Base-by-base conservation (phyloP, 352 stramenopile species). In the Globisporangium emineosum region DNA sequence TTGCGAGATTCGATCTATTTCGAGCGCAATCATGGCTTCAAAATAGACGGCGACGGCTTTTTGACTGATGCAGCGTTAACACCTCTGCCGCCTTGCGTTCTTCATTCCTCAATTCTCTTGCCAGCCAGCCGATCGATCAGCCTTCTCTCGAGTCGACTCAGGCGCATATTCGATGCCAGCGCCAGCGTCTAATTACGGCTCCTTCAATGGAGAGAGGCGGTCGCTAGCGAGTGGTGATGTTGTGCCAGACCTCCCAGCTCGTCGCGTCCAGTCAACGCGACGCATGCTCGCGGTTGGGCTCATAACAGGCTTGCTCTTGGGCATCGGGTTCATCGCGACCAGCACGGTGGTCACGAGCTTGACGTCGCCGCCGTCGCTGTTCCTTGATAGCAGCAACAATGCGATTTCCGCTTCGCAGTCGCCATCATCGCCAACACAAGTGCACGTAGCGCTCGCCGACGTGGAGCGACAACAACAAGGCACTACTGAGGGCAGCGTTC, bases 381-480 rank as follows among this genome's bases (percentile, higher is more conserved):
- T 33, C n/a, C 15, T 32, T 5, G n/a, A 9, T 8, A 40, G 13
- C 42, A 54, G 12, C 27, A 62, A 21, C n/a, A 25, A 45, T 5
- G 13, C 21, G 29, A 15, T 6, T 2, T 3, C 57, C 6, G 9
- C 42, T 8, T 15, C 19, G 42, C 40, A 23, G 4, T 23, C n/a
- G 6, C 23, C 12, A 25, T 62, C 57, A 2, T 8, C 42, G 6
- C 62, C 62, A 25, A 50, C 21, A 15, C 55, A 68, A 47, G 30
- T 57, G 40, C 43, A 66, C n/a, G 32, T 65, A 5, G 59, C 59
- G 13, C 32, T 65, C 4, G 35, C 35, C 6, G 32, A 59, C 9
- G 10, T 54, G 40, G 19, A 65, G 25, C 47, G 59, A 50, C 13
- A 23, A 50, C 13, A 23, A n/a, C 30, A 45, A 12, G n/a, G 21